Conservation (phyloP, 2,329 filamentous ascomycete species). For the Penicillium paneum region DNA sequence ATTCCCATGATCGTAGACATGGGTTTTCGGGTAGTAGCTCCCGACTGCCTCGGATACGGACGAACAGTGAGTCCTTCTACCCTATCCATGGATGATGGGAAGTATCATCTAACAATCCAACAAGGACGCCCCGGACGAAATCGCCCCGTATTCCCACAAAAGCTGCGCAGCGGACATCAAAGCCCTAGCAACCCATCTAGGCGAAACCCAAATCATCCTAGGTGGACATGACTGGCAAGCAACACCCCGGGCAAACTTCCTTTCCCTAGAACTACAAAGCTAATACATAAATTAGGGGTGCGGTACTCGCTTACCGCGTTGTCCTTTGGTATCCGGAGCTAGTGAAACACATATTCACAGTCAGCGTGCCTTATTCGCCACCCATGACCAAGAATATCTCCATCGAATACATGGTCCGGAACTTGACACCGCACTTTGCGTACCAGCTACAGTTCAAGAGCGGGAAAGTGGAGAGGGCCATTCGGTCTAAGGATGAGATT, state of each 20-base stretch:
- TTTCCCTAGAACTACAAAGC: not conserved
- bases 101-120: slow-evolving; percentile 25
- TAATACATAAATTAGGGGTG: slow-evolving; percentile 57
- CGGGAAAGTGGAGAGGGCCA: slow-evolving; percentile 59
- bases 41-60: slow-evolving; percentile 85
- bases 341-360: slow-evolving; percentile 69
- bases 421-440: slow-evolving; percentile 63
- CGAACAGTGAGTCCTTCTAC: slow-evolving; percentile 54
- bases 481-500: slow-evolving; percentile 60
- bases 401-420: slow-evolving; percentile 58
- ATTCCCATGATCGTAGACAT: slow-evolving; percentile 71
- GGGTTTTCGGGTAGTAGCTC: slow-evolving; percentile 74
- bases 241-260: not conserved
- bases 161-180: slow-evolving; percentile 71
- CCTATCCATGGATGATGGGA: not conserved
- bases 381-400: slow-evolving; percentile 55
- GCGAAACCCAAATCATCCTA: slow-evolving; percentile 63
- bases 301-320: slow-evolving; percentile 69
- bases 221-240: slow-evolving; percentile 81
- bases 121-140: slow-evolving; percentile 58
- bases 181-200: slow-evolving; percentile 62
- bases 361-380: slow-evolving; percentile 72
- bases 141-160: slow-evolving; percentile 67
- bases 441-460: slow-evolving; percentile 82
- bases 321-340: slow-evolving; percentile 71